phyloP scores from a whole-genome alignment of 768 basidiomycete species.

The Boletus patriciae region DNA sequence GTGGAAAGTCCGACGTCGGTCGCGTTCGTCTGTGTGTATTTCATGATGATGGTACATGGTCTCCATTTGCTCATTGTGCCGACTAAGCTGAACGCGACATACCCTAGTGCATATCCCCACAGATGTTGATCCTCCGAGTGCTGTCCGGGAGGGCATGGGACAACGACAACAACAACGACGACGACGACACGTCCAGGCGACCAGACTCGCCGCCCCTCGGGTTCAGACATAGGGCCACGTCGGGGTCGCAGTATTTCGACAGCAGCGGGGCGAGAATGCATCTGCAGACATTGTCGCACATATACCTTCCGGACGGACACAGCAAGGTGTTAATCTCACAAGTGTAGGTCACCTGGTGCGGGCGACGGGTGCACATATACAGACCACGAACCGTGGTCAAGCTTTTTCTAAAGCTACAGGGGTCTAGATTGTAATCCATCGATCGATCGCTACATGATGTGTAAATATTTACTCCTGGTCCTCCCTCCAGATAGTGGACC shows the following conservation, averaged over 20 bases:
- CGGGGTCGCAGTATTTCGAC: neutral
- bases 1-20: slow-evolving; percentile 12
- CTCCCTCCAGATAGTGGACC: too few species aligned
- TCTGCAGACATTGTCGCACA: neutral
- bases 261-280: neutral
- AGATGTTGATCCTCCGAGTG: slow-evolving; percentile 28
- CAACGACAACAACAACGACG: neutral
- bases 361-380: neutral
- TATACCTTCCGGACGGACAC: neutral
- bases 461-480: too few species aligned
- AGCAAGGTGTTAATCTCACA: neutral
- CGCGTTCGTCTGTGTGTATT: slow-evolving; percentile 13
- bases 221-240: neutral
- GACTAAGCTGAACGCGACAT: neutral
- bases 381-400: neutral
- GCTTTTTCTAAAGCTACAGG: too few species aligned
- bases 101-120: slow-evolving; percentile 29
- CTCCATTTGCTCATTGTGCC: neutral
- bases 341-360: neutral
- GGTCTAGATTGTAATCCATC: neutral
- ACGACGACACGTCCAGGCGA: neutral
- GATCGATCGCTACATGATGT: too few species aligned
- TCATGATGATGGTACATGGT: slow-evolving; percentile 22
- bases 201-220: slow-evolving; percentile 2
- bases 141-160: slow-evolving; percentile 15